Conservation (phyloP, 164 flowering plant species). For the Malania oleifera region DNA sequence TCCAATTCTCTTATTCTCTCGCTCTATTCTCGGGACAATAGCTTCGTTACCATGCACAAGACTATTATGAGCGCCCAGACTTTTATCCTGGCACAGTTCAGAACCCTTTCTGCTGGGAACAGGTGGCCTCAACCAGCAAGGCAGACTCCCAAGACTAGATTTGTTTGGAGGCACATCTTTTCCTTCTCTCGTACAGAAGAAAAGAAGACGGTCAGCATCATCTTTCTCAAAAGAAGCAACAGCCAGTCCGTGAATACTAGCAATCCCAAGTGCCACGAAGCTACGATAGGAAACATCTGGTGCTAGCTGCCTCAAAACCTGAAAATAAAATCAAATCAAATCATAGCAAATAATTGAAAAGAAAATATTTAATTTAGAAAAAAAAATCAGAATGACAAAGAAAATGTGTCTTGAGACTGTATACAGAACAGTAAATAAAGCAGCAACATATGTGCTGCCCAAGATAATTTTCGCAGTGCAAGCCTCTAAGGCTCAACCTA, state of each 20-base stretch:
- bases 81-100: slow-evolving; percentile 27
- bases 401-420: too few relatives aligned
- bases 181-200: slow-evolving; percentile 46
- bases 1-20: slow-evolving; percentile 17
- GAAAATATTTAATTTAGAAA: not conserved
- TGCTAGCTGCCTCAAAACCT: slow-evolving; percentile 96
- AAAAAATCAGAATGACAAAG: not conserved
- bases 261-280: slow-evolving; percentile 87
- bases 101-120: slow-evolving; percentile 61
- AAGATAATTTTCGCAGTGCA: too few relatives aligned
- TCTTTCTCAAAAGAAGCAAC: slow-evolving; percentile 95
- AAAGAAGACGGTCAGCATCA: slow-evolving; percentile 86
- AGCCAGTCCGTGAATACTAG: slow-evolving; percentile 83
- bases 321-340: slow-evolving; percentile 2
- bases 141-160: slow-evolving; percentile 25
- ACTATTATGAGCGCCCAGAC: slow-evolving; percentile 2
- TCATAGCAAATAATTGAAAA: not conserved
- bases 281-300: slow-evolving; percentile 78
- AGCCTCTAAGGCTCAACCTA: too few relatives aligned
- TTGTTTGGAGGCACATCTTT: slow-evolving; percentile 21
- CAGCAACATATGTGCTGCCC: too few relatives aligned
- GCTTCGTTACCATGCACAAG: slow-evolving; percentile 13
- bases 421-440: too few relatives aligned
- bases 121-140: slow-evolving; percentile 79
- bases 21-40: slow-evolving; percentile 12